These are phyloP conservation scores for Cladophialophora exuberans DNA, from an alignment of 2,329 filamentous ascomycete species.

Conservation along the genomic window DNA sequence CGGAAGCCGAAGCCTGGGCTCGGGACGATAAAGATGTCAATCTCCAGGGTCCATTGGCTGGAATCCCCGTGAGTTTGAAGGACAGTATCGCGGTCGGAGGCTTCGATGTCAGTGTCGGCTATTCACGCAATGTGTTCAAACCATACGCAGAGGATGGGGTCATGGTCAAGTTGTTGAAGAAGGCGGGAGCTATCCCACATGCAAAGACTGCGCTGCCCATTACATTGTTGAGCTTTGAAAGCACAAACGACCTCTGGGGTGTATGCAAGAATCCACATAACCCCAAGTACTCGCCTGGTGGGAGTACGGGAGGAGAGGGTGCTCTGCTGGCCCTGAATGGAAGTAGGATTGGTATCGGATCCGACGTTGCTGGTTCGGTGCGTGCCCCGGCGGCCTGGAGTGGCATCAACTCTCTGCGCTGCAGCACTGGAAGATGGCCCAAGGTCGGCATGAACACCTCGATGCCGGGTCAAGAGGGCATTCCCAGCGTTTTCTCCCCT, in stretches of 20 bases:
- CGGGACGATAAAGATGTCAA: constrained; percentile 61
- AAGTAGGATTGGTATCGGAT: constrained; percentile 85
- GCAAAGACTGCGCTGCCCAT: constrained; percentile 91
- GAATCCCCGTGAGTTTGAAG: constrained; percentile 85
- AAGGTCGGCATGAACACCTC: constrained; percentile 81
- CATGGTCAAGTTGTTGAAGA: constrained; percentile 76
- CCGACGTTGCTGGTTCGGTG: constrained; percentile 88
- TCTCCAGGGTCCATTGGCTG: constrained; percentile 78
- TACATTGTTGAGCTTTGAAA: constrained; percentile 85
- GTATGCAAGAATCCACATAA: constrained; percentile 82
- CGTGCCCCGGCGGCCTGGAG: constrained; percentile 85
- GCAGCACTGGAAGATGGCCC: constrained; percentile 88
- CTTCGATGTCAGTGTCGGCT: constrained; percentile 82
- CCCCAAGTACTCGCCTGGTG: constrained; percentile 80
- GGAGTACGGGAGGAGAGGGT: constrained; percentile 82
- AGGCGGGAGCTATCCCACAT: constrained; percentile 84
- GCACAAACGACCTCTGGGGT: constrained; percentile 79
- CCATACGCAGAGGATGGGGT: constrained; percentile 69
- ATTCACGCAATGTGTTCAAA: constrained; percentile 72
- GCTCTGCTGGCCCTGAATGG: constrained; percentile 80
- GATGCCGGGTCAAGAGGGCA: constrained; percentile 90
- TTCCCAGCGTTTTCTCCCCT: constrained; percentile 85
- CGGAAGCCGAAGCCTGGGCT: constrained; percentile 75
- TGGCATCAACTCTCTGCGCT: constrained; percentile 83
- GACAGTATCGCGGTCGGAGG: constrained; percentile 76